Conservation (phyloP, 441 rosid species). For the Theobroma grandiflorum region DNA sequence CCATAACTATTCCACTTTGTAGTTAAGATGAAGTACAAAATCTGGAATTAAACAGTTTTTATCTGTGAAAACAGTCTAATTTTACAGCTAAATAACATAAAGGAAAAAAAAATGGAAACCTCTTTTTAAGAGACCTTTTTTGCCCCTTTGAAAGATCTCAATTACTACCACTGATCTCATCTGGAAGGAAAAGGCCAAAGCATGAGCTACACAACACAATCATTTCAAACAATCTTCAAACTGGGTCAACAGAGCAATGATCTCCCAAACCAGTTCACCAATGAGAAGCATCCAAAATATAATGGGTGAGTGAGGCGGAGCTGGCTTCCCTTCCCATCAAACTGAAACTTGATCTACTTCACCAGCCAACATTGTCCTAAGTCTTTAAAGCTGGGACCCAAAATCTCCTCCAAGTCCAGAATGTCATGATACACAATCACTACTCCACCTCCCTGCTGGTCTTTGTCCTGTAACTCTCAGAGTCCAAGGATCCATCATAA, state of each 20-base stretch:
- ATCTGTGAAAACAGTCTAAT: not conserved
- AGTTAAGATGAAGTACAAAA: not conserved
- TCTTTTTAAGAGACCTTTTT: not conserved
- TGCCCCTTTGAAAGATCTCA: not conserved
- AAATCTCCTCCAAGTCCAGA: slow-evolving; percentile 27
- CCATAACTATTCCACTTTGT: not conserved
- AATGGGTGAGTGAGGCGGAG: slow-evolving; percentile 19
- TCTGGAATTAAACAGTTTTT: not conserved
- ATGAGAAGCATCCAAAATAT: slow-evolving; percentile 43
- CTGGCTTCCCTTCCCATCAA: not conserved
- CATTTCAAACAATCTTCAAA: not conserved
- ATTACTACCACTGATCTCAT: not conserved
- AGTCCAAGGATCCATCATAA: slow-evolving; percentile 26
- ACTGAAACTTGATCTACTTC: slow-evolving; percentile 25
- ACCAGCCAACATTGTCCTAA: not conserved
- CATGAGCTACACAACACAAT: not conserved
- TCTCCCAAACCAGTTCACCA: slow-evolving; percentile 18
- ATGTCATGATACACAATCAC: slow-evolving; percentile 41
- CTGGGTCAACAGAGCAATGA: slow-evolving; percentile 43
- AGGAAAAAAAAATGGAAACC: not conserved
- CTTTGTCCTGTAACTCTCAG: slow-evolving; percentile 11
- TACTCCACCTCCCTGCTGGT: slow-evolving; percentile 2
- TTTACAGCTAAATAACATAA: not conserved
- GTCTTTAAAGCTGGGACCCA: slow-evolving; percentile 28
- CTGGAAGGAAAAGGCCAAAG: not conserved